Evolutionary conservation across 257 asterid species (phyloP).

Genomic region (Capsicum rhomboideum): DNA sequence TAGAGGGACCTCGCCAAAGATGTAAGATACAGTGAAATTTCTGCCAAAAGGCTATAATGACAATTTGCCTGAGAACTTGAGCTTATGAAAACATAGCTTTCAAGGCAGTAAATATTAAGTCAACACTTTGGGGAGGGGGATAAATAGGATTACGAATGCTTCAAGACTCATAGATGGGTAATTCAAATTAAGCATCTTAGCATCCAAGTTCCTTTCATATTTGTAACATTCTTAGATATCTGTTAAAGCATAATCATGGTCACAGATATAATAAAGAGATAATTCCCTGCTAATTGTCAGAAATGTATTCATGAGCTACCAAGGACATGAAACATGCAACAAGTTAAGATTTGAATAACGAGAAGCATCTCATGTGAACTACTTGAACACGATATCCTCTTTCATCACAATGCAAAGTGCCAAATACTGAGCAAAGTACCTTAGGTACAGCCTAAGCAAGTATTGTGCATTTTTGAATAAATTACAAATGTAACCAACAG

Average conservation of each 20-base stretch:
- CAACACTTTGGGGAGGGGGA: background rate
- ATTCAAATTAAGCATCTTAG: background rate
- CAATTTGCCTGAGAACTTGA: background rate
- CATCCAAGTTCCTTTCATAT: background rate
- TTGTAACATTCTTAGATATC: background rate
- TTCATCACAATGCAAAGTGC: background rate
- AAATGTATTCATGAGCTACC: background rate
- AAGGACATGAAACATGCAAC: background rate
- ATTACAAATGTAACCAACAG: background rate
- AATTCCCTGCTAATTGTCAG: background rate
- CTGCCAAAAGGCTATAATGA: background rate
- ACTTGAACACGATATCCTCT: background rate
- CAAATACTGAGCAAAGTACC: background rate
- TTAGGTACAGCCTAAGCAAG: background rate
- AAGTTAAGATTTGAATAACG: background rate
- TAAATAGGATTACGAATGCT: background rate
- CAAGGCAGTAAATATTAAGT: background rate
- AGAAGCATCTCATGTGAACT: background rate
- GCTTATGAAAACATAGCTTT: background rate
- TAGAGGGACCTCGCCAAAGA: background rate
- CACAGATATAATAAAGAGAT: background rate
- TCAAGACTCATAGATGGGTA: background rate
- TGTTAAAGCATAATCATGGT: background rate
- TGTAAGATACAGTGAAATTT: background rate
- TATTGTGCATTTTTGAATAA: background rate